A percentile compares a stretch with the other conserved stretches of the same genome.
phyloP scores from a whole-genome alignment of 768 basidiomycete genomes.

The Podaxis carcinomalis region DNA sequence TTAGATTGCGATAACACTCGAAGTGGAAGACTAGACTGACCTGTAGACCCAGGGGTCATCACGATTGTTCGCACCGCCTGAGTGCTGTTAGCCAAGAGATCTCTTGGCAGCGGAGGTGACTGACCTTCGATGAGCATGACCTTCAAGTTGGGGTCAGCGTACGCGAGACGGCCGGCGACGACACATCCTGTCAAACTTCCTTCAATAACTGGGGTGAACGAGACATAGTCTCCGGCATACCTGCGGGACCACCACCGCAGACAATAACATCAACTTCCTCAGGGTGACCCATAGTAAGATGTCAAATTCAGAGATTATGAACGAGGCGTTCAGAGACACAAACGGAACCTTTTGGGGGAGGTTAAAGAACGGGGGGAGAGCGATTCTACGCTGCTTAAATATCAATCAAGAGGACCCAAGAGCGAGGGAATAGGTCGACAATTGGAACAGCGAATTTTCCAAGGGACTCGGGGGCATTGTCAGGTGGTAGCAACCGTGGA shows the following conservation, averaged over 20 bases:
- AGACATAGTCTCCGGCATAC: constrained; percentile 19
- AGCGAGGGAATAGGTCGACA: constrained; percentile 3
- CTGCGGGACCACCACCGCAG: constrained; percentile 65
- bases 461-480: neutral
- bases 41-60: constrained; percentile 76
- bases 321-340: neutral
- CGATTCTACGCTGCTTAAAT: neutral
- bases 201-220: neutral
- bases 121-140: constrained; percentile 73
- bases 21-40: constrained; percentile 18
- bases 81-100: neutral
- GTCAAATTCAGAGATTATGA: neutral
- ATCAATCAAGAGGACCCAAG: neutral
- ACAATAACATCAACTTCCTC: constrained; percentile 74
- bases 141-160: constrained; percentile 67
- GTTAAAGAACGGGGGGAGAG: neutral
- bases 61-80: constrained; percentile 65
- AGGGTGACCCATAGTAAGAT: constrained; percentile 43
- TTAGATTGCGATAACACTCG: neutral
- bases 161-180: constrained; percentile 64
- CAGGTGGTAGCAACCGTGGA: constrained; percentile 3
- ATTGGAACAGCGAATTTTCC: neutral
- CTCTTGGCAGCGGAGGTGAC: neutral
- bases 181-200: constrained; percentile 44
- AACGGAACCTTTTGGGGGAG: neutral